Conservation (phyloP, 2,329 filamentous ascomycete genomes). For the Penicillium sp. region DNA sequence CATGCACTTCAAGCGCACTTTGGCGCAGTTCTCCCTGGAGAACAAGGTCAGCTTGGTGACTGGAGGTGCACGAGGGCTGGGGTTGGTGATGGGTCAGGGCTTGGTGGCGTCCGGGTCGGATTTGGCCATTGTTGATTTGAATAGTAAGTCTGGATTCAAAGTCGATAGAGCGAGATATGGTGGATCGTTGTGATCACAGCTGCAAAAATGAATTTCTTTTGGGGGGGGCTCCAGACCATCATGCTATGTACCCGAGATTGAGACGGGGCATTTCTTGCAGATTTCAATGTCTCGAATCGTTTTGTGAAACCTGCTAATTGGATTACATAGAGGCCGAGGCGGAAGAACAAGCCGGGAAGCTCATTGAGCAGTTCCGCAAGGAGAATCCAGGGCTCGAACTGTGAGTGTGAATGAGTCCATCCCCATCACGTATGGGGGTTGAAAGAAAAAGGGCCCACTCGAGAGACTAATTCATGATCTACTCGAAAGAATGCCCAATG, state of each 20-base stretch:
- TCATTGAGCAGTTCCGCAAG: constrained; percentile 68
- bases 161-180: too few species aligned
- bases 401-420: constrained; percentile 39
- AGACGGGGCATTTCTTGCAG: too few species aligned
- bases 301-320: background rate
- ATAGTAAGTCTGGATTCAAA: constrained; percentile 54
- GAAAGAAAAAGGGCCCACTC: background rate
- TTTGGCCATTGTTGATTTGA: constrained; percentile 87
- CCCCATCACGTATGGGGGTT: too few species aligned
- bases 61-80: constrained; percentile 81
- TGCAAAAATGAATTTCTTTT: too few species aligned
- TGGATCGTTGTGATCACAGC: too few species aligned
- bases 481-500: constrained; percentile 59
- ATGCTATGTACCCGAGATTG: too few species aligned
- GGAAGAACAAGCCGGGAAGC: constrained; percentile 63
- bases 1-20: constrained; percentile 75
- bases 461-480: too few species aligned
- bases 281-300: too few species aligned
- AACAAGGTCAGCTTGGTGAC: constrained; percentile 79
- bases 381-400: constrained; percentile 71
- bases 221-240: too few species aligned
- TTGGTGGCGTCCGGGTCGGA: constrained; percentile 83
- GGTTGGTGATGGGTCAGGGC: constrained; percentile 87
- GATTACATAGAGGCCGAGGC: constrained; percentile 68
- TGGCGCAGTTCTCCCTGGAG: constrained; percentile 80